A percentile compares a stretch with the other conserved stretches of the same genome.
Conservation (phyloP, 306 rosid species). For the Aeschynomene evenia region DNA sequence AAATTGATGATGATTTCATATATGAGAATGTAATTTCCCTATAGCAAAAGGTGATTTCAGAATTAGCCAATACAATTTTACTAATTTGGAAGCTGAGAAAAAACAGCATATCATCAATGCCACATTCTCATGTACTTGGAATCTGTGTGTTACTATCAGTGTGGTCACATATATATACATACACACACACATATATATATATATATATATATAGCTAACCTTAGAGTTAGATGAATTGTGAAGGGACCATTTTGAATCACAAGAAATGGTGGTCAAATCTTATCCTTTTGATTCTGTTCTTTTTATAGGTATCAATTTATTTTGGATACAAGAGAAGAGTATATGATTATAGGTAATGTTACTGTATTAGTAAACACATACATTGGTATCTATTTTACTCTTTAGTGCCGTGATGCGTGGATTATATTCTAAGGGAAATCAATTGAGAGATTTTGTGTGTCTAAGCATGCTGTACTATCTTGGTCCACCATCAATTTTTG, state of each 20-base stretch:
- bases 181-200: too few species aligned
- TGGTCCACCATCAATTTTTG: conserved; percentile 27
- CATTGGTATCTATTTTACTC: conserved; percentile 14
- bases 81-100: background rate
- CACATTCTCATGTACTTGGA: conserved; percentile 8
- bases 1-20: background rate
- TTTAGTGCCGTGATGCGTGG: conserved; percentile 30
- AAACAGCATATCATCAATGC: conserved; percentile 1
- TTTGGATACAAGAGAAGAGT: background rate
- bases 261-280: conserved; percentile 11
- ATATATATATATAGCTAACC: background rate
- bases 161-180: background rate
- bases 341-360: background rate
- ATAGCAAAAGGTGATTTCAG: background rate
- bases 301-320: background rate
- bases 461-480: conserved; percentile 30
- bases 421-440: conserved; percentile 40
- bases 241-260: background rate
- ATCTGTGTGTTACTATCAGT: conserved; percentile 17
- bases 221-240: conserved; percentile 5
- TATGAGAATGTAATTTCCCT: background rate
- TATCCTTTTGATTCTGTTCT: conserved; percentile 34
- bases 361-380: background rate
- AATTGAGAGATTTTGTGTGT: conserved; percentile 11
- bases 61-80: background rate